A percentile compares a stretch with the other conserved stretches of the same genome.
phyloP scores from a whole-genome alignment of 768 basidiomycete genomes.

The Kwoniella sp. region DNA sequence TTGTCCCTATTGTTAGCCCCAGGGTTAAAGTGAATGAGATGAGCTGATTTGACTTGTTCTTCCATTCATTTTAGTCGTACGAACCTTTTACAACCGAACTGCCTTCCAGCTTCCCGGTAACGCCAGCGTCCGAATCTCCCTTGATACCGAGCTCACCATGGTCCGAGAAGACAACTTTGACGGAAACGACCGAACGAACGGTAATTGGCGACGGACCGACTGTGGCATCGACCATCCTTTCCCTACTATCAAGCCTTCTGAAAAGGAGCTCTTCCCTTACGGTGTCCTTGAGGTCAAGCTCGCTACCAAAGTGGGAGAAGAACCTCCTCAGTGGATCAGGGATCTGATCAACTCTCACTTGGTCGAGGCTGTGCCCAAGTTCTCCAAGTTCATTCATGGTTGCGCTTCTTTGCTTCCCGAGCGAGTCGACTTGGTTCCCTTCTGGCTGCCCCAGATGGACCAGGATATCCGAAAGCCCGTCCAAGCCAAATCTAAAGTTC shows the following conservation, averaged over 20 bases:
- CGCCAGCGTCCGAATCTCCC: conserved; percentile 95
- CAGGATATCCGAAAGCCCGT: conserved; percentile 88
- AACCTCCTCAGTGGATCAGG: conserved; percentile 93
- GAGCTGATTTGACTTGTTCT: background rate
- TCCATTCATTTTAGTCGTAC: conserved; percentile 66
- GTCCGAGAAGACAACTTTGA: conserved; percentile 98
- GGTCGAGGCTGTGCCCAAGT: conserved; percentile 97
- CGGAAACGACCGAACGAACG: conserved; percentile 68
- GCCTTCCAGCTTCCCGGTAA: conserved; percentile 99
- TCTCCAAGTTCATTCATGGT: conserved; percentile 92
- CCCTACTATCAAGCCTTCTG: conserved; percentile 68
- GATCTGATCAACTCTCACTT: conserved; percentile 94
- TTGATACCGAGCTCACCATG: conserved; percentile 94
- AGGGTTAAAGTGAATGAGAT: too few relatives aligned
- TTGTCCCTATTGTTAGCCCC: too few relatives aligned
- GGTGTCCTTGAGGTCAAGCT: conserved; percentile 96
- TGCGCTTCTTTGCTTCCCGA: conserved; percentile 89
- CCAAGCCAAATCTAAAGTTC: conserved; percentile 66
- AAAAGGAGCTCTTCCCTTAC: conserved; percentile 94
- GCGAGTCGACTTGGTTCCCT: conserved; percentile 92
- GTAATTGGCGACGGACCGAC: conserved; percentile 93
- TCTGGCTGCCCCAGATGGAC: conserved; percentile 97
- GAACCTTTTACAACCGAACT: conserved; percentile 97
- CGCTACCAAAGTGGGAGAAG: conserved; percentile 92
- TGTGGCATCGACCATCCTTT: conserved; percentile 93